Evolutionary conservation across 306 rosid genomes (phyloP), one percentile per base, ranked within the genome.

Genomic region (Begonia fuchsioides): DNA sequence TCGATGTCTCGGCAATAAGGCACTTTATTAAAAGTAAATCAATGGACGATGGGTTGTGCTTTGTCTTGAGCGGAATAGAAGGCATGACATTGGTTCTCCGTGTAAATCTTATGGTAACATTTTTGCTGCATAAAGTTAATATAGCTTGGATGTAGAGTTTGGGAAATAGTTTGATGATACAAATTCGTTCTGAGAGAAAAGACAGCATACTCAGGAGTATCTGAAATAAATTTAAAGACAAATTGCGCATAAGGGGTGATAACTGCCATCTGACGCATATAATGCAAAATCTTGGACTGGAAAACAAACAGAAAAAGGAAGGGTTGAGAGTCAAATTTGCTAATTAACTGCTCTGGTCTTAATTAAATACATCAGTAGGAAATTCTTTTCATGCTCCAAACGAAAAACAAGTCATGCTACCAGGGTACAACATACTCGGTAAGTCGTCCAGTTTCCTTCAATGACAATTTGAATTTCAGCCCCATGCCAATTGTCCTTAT

Each of bases 41-140:
- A 57, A 88, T 86, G 35, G 97, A 73, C 2, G 97, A 88, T 13
- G 97, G 97, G 61, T 88, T 95, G 60, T 84, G 90, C 80, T 88
- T 88, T 50, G 97, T 88, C 77, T 81, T 95, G 38, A 78, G 61
- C 58, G 97, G 97, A 68, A 84, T 67, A 32, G 97, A 80, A 32
- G 97, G 97, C 97, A 84, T 88, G 15, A 84, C 97, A 67, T 88
- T 94, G 1, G 97, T 84, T 78, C 97, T 84, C 56, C 97, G 76
- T 38, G 95, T 62, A 74, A 88, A 88, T 67, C 78, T 81, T 68
- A 88, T 65, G 39, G 95, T 70, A 26, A 84, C 72, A 66, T 72
- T 88, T 79, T 88, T 84, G 64, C 97, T 88, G 78, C 84, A 67
- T 2, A 40, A 46, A 48, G 55, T 14, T 47, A 15, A 59, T 26